A percentile compares a stretch with the other conserved stretches of the same genome.
Evolutionary conservation across 352 stramenopile species (phyloP).

Genomic region (Globisporangium cederbergense): DNA sequence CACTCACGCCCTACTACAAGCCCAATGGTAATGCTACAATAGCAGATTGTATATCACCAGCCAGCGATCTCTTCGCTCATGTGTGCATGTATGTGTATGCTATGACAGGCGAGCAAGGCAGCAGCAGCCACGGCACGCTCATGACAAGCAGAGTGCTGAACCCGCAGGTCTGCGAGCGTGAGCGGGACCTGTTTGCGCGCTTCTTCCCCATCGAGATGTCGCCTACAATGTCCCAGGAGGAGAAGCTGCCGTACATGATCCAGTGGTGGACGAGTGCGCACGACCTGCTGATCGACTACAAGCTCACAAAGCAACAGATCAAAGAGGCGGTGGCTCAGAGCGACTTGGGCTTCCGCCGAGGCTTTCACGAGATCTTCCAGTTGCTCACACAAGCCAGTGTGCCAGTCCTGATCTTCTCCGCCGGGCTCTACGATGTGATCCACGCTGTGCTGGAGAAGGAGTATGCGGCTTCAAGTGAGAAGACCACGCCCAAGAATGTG

Average conservation of each 20-base stretch:
- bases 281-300: slow-evolving; percentile 50
- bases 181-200: slow-evolving; percentile 51
- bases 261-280: slow-evolving; percentile 65
- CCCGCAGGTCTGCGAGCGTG: slow-evolving; percentile 24
- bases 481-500: slow-evolving; percentile 45
- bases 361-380: slow-evolving; percentile 42
- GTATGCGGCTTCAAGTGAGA: slow-evolving; percentile 32
- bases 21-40: slow-evolving; percentile 24
- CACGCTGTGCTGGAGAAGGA: slow-evolving; percentile 67
- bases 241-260: slow-evolving; percentile 80
- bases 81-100: no score
- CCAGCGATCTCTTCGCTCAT: no score
- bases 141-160: slow-evolving; percentile 46
- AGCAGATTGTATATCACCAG: background rate
- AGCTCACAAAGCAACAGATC: slow-evolving; percentile 46
- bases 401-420: slow-evolving; percentile 64
- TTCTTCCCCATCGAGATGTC: slow-evolving; percentile 83
- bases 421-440: slow-evolving; percentile 77
- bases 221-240: slow-evolving; percentile 46
- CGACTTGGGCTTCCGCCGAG: slow-evolving; percentile 51
- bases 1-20: slow-evolving; percentile 67
- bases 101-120: slow-evolving; percentile 5
- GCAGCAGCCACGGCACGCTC: slow-evolving; percentile 39
- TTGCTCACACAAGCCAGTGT: slow-evolving; percentile 34
- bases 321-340: slow-evolving; percentile 39